These are phyloP conservation scores for Cercospora brassicicola DNA, from an alignment of 2,329 filamentous ascomycete species.

Conservation along the genomic window DNA sequence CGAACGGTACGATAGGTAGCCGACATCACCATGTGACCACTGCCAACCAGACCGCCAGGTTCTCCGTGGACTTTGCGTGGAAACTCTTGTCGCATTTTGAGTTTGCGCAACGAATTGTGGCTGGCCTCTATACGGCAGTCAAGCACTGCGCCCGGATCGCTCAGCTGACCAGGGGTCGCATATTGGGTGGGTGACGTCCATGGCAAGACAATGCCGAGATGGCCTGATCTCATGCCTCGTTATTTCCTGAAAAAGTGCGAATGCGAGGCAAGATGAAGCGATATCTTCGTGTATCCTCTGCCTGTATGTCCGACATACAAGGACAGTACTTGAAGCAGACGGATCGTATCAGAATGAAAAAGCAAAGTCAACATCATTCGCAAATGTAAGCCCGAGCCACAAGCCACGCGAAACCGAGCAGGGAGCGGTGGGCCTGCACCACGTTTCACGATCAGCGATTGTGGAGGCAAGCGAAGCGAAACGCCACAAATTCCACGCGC, in stretches of 20 bases:
- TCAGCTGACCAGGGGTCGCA: constrained; percentile 6
- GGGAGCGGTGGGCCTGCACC: background rate
- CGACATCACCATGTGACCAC: background rate
- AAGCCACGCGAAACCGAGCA: background rate
- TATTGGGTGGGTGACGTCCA: background rate
- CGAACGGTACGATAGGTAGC: background rate
- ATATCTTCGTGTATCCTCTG: background rate
- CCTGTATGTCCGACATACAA: background rate
- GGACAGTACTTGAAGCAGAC: background rate
- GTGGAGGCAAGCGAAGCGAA: background rate
- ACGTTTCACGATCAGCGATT: background rate
- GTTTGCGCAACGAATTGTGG: background rate
- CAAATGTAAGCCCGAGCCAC: background rate
- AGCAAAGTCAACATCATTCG: background rate
- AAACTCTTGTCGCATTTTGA: background rate
- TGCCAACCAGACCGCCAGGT: background rate
- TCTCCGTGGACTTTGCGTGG: background rate
- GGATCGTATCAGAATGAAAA: background rate
- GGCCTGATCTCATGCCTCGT: background rate
- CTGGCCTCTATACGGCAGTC: constrained; percentile 1
- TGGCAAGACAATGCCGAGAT: background rate
- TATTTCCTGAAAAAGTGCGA: background rate
- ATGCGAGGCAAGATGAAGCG: background rate
- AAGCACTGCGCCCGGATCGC: background rate
- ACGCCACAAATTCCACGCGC: constrained; percentile 1